Evolutionary conservation across 169 alveolate species (phyloP).

Genomic region (Theileria equi): DNA sequence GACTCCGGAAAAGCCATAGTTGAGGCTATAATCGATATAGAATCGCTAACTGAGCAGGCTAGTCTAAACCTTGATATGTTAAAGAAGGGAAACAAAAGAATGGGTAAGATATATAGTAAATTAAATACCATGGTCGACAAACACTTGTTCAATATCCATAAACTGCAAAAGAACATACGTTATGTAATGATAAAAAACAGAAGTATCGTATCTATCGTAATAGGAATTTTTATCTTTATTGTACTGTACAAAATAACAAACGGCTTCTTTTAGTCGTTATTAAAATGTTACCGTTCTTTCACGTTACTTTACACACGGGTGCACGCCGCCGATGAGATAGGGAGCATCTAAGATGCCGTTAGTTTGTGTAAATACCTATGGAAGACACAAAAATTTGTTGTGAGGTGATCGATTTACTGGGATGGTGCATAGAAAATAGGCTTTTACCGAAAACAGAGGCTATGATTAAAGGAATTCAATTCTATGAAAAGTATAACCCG

Average conservation of each 20-base stretch:
- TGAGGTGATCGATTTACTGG: not conserved
- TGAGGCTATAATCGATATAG: conserved; percentile 62
- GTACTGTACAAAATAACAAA: conserved; percentile 18
- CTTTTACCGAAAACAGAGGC: not conserved
- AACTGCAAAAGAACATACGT: conserved; percentile 49
- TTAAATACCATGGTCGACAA: conserved; percentile 51
- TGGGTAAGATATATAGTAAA: conserved; percentile 9
- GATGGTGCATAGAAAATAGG: conserved; percentile 23
- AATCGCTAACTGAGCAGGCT: conserved; percentile 62
- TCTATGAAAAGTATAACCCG: not conserved
- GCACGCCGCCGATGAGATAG: conserved; percentile 3
- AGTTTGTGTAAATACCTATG: not conserved
- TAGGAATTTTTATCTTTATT: conserved; percentile 45
- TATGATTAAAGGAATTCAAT: not conserved
- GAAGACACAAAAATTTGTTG: not conserved
- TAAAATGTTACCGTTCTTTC: no score
- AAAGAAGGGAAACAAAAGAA: conserved; percentile 21
- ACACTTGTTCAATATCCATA: conserved; percentile 51
- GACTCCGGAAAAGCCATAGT: conserved; percentile 36
- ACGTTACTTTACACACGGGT: no score
- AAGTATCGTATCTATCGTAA: conserved; percentile 29
- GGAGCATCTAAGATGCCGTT: not conserved
- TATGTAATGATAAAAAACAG: conserved; percentile 39
- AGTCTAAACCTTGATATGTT: conserved; percentile 16
- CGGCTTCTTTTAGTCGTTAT: not conserved